Evolutionary conservation across 2,329 filamentous ascomycete species (phyloP), one percentile per base, ranked within the genome.

Genomic region (Xylaria sp.): DNA sequence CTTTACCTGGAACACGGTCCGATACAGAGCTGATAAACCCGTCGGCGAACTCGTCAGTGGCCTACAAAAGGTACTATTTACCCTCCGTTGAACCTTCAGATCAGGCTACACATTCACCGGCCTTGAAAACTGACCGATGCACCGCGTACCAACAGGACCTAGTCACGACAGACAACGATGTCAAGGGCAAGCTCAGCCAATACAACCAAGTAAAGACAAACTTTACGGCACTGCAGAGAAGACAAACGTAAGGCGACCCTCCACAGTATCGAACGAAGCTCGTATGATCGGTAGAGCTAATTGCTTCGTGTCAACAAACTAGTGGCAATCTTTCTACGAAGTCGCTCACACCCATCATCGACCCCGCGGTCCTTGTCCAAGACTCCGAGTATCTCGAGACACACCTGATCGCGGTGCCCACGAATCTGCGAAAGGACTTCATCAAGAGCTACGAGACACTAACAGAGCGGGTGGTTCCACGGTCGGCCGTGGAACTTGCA

Each of bases 341-440:
- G 76, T 98, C 94, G 11, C 88, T 99, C 67, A 88, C 91, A n/a
- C 88, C 92, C 11, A 87, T 98, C 65, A 90, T 99, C 70, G 85
- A 94, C 72, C 93, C 94, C 8, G 82, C 85, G 56, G 79, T 93
- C 61, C 85, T 97, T 43, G 86, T 97, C 66, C 90, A 90, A 76
- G 89, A 97, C 74, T 97, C 93, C 19, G 95, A 99, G 79, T 98
- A 97, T 78, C 88, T 99, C 70, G 93, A 97, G 80, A 97, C 95
- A 29, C 93, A 97, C 75, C 87, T 99, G 29, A 84, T 99, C 68
- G 95, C 92, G 19, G 91, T 99, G 8, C 95, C 95, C 2, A 87
- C 85, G 48, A 88, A 87, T 68, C 82, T 86, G 58, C 88, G 90
- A 71, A 97, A 96, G 75, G 94, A 98, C 38, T 99, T 97, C 73